Percentiles rank a stretch among this genome's conserved stretches.
Evolutionary conservation across 2,329 filamentous ascomycete species (phyloP).

Genomic region (Amauroascus verrucosus): DNA sequence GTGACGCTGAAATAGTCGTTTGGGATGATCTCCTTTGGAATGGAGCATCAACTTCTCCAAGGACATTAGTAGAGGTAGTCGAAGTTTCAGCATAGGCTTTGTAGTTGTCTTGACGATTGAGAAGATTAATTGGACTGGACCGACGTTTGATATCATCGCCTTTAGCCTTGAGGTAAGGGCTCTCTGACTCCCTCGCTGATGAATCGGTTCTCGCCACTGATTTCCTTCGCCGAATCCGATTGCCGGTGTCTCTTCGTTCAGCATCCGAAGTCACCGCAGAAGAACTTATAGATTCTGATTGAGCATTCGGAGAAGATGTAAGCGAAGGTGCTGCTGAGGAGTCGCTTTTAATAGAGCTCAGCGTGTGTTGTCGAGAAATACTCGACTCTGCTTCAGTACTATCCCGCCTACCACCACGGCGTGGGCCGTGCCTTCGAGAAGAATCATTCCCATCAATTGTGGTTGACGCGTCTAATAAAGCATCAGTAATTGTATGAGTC

Average conservation of each 20-base stretch:
- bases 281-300: conserved; percentile 24
- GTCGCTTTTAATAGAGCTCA: neutral
- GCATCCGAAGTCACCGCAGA: conserved; percentile 29
- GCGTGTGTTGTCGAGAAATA: conserved; percentile 27
- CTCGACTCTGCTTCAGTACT: conserved; percentile 17
- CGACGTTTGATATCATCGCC: conserved; percentile 30
- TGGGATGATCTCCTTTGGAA: conserved; percentile 31
- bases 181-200: conserved; percentile 22
- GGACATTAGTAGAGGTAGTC: conserved; percentile 53
- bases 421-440: conserved; percentile 28
- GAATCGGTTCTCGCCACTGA: conserved; percentile 20
- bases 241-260: conserved; percentile 25
- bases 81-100: conserved; percentile 57
- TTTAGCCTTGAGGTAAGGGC: conserved; percentile 18
- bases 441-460: conserved; percentile 60
- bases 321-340: conserved; percentile 26
- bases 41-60: conserved; percentile 53
- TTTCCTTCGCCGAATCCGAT: conserved; percentile 21
- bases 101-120: conserved; percentile 46
- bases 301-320: conserved; percentile 29
- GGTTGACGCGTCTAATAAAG: conserved; percentile 81
- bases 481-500: conserved; percentile 77
- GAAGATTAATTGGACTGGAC: conserved; percentile 49
- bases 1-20: conserved; percentile 22
- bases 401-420: conserved; percentile 23